Percentiles rank a stretch among this genome's conserved stretches.
Conservation (phyloP, 352 stramenopile species). For the Phytopythium vexans region DNA sequence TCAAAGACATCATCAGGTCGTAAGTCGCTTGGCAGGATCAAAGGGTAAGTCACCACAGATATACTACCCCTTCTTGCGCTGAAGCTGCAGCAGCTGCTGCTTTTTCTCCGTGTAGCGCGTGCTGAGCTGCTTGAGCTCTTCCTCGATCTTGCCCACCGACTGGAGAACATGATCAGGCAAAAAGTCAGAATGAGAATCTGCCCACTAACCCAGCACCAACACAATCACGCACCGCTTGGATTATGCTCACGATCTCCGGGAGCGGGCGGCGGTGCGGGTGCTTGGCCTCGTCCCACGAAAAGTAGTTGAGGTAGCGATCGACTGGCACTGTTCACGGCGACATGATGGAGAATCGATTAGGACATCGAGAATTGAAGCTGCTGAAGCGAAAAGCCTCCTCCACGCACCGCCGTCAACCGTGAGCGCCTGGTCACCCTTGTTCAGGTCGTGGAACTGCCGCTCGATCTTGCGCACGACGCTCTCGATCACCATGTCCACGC, state of each 20-base stretch:
- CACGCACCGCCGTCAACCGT: constrained; percentile 76
- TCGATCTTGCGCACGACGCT: constrained; percentile 97
- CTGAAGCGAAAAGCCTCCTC: background rate
- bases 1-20: background rate
- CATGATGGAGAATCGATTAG: background rate
- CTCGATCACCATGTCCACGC: constrained; percentile 94
- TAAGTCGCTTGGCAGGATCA: background rate
- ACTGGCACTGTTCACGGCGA: constrained; percentile 67
- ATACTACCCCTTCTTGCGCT: constrained; percentile 90
- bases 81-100: constrained; percentile 82
- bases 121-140: constrained; percentile 95
- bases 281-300: constrained; percentile 98
- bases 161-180: constrained; percentile 13
- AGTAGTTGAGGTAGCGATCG: constrained; percentile 95
- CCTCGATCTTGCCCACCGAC: constrained; percentile 94
- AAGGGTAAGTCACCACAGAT: background rate
- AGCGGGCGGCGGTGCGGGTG: constrained; percentile 95
- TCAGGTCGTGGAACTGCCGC: constrained; percentile 94
- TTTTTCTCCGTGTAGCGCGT: constrained; percentile 94
- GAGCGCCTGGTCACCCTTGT: constrained; percentile 80
- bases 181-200: constrained; percentile 3
- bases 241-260: constrained; percentile 94
- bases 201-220: background rate
- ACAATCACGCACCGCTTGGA: constrained; percentile 73
- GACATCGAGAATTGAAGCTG: too few relatives aligned